Evolutionary conservation across 371 early-diverging fungal species (phyloP).

Genomic region (Haplosporangium sp.): DNA sequence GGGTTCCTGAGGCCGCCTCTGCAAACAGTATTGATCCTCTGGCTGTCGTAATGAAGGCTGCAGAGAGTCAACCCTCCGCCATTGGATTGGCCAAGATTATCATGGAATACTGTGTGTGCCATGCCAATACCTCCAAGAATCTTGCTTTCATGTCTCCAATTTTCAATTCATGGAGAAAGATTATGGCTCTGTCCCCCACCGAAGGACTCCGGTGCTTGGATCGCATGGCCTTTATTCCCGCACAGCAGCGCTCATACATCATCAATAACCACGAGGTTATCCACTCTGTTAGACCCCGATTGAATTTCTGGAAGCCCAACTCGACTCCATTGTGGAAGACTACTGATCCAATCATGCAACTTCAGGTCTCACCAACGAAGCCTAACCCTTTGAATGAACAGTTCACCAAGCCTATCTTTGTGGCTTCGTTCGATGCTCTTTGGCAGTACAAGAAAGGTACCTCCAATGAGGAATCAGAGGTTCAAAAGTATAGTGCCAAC

Average conservation of each 20-base stretch:
- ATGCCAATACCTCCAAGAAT: conserved; percentile 6
- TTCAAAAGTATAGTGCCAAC: background rate
- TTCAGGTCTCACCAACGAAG: background rate
- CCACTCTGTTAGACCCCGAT: background rate
- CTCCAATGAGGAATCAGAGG: background rate
- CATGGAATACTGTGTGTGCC: conserved; percentile 14
- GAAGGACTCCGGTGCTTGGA: conserved; percentile 8
- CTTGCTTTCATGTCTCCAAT: conserved; percentile 13
- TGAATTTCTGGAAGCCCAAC: background rate
- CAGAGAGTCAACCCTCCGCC: conserved; percentile 5
- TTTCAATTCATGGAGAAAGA: background rate
- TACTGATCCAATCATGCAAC: conserved; percentile 6
- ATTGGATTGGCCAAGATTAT: conserved; percentile 9
- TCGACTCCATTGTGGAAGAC: background rate
- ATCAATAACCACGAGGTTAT: conserved; percentile 7
- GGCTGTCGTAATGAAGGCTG: background rate
- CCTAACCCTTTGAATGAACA: conserved; percentile 3
- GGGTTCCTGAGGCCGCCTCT: conserved; percentile 11
- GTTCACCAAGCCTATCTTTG: conserved; percentile 7
- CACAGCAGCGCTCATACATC: background rate
- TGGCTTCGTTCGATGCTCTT: conserved; percentile 22
- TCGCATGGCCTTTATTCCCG: conserved; percentile 12
- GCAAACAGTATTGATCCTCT: conserved; percentile 2
- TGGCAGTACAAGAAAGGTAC: conserved; percentile 13
- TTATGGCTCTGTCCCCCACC: conserved; percentile 7